Conservation (phyloP, 257 asterid genomes). For the Plantago ovata region DNA sequence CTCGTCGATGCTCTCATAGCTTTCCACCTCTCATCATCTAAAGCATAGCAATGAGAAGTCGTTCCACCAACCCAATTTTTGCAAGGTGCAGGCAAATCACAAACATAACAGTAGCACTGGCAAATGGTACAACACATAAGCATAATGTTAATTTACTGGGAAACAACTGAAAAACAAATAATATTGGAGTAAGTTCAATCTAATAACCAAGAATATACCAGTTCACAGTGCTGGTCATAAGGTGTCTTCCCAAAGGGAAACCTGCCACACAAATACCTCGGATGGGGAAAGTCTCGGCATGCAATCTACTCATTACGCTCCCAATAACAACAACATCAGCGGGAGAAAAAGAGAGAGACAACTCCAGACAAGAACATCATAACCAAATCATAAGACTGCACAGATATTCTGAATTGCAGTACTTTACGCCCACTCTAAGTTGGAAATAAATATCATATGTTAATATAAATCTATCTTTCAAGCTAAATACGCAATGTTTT, state of each 20-base stretch:
- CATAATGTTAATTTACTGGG: too few species aligned
- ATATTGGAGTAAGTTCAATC: neutral
- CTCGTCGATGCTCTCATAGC: neutral
- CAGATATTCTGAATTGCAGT: too few species aligned
- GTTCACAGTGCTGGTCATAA: neutral
- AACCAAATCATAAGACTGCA: too few species aligned
- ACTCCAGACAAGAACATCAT: too few species aligned
- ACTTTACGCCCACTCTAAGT: too few species aligned
- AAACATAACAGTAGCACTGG: conserved; percentile 7
- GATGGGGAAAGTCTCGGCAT: neutral
- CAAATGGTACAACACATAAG: too few species aligned
- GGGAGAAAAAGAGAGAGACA: too few species aligned
- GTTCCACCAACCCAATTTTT: conserved; percentile 1
- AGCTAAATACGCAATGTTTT: too few species aligned
- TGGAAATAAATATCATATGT: too few species aligned
- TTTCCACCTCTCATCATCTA: neutral
- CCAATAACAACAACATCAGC: neutral
- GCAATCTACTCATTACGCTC: neutral
- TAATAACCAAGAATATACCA: neutral
- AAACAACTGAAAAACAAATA: too few species aligned
- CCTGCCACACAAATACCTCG: neutral
- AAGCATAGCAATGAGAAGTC: neutral
- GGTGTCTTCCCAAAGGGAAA: neutral
- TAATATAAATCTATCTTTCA: too few species aligned
- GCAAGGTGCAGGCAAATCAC: neutral